phyloP scores from a whole-genome alignment of 345 rosid species.

The Laguncularia racemosa region DNA sequence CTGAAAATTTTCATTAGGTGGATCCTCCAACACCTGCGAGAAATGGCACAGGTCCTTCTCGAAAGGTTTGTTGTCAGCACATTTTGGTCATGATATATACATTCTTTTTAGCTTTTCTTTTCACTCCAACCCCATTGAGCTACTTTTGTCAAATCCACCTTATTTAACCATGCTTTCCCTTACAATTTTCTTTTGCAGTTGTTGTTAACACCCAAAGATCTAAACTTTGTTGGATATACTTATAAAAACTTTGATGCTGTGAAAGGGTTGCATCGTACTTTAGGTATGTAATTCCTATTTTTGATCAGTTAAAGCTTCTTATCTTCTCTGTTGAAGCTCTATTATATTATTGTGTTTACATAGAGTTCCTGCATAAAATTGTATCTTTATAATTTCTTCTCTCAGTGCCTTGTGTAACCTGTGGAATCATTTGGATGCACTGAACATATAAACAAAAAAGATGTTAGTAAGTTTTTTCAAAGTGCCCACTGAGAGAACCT shows the following conservation, averaged over 20 bases:
- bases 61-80: conserved; percentile 59
- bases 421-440: too few species aligned
- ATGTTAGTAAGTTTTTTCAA: too few species aligned
- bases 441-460: too few species aligned
- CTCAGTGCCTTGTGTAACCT: background rate
- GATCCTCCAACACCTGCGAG: conserved; percentile 67
- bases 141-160: background rate
- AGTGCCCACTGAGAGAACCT: too few species aligned
- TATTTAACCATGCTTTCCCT: conserved; percentile 1
- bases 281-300: conserved; percentile 36
- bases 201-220: conserved; percentile 76
- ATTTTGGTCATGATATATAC: conserved; percentile 1
- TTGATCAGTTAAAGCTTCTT: background rate
- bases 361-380: background rate
- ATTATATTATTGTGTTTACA: background rate
- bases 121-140: background rate
- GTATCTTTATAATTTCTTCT: background rate
- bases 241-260: conserved; percentile 96
- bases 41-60: conserved; percentile 64
- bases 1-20: conserved; percentile 36
- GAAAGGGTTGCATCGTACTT: conserved; percentile 55
- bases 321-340: background rate
- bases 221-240: conserved; percentile 94
- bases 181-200: conserved; percentile 36
- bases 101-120: background rate